Evolutionary conservation across 768 basidiomycete genomes (phyloP).

Genomic region (Boletus coccyginus): DNA sequence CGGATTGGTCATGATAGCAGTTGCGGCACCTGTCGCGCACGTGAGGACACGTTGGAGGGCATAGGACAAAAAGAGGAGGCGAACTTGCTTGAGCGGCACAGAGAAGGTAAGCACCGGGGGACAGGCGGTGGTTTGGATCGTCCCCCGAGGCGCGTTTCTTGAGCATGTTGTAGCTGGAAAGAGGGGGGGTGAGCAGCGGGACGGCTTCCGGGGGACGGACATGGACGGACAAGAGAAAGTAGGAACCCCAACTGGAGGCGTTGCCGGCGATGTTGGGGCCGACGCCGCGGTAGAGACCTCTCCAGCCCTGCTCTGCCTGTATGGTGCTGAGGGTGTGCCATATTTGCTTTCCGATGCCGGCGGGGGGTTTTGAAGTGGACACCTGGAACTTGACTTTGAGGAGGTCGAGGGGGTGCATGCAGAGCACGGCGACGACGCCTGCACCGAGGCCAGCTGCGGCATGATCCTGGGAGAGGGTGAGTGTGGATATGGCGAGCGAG

Average conservation of each 20-base stretch:
- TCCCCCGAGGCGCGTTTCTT: conserved; percentile 75
- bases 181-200: neutral
- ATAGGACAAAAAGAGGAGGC: conserved; percentile 36
- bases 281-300: conserved; percentile 87
- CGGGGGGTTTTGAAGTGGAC: conserved; percentile 59
- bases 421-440: conserved; percentile 86
- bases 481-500: rapidly evolving
- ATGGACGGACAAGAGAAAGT: conserved; percentile 83
- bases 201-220: neutral
- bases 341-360: conserved; percentile 69
- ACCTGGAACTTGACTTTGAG: conserved; percentile 95
- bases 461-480: conserved; percentile 70
- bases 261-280: conserved; percentile 92
- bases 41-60: conserved; percentile 13
- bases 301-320: conserved; percentile 70
- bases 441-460: conserved; percentile 92
- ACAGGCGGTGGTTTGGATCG: conserved; percentile 63
- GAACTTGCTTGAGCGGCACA: conserved; percentile 96
- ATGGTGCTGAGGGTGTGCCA: conserved; percentile 75
- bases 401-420: conserved; percentile 97
- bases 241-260: conserved; percentile 95
- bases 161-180: conserved; percentile 83
- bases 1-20: conserved; percentile 94
- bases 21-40: conserved; percentile 69
- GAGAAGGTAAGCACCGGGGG: conserved; percentile 76